Evolutionary conservation across 2,329 filamentous ascomycete species (phyloP), one percentile per base, ranked within the genome.

Genomic region (Paracoccidioides brasiliensis): DNA sequence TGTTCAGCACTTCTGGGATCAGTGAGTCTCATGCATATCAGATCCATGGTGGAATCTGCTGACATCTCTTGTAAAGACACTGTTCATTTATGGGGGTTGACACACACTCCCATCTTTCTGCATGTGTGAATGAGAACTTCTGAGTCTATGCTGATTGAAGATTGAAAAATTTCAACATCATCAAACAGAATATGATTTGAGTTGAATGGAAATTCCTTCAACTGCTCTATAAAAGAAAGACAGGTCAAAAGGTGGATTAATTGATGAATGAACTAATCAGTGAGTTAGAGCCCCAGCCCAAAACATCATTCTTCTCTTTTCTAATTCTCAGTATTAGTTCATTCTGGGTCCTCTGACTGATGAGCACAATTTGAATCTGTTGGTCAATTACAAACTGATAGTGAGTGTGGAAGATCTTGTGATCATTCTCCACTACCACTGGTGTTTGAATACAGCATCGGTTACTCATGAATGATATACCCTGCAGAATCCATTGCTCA

Each of bases 161-260:
- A 38, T 15, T 48, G 28, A 48, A 48, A 14, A 48, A 5, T 32
- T 48, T 48, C 45, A 48, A 30, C 5, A 32, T 51, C 15, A 43
- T 1, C 1, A 44, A 53, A 43, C 52, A 53, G 38, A 44, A 4
- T 28, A 53, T 9, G 4, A 53, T 53, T 42, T 44, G 52, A 38
- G 52, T 53, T 42, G 38, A 53, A 53, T 53, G 40, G 52, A 55
- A 55, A 55, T 55, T 55, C 3, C 53, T 55, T 46, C 32, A 3
- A 49, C 42, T 55, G 41, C 33, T 55, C 15, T 55, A 38, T 4
- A 55, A 55, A 33, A 55, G 53, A 7, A 32, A 48, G 32, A 55
- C 42, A n/a, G 55, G 50, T 51, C 35, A 40, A 46, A 49, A 49
- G 22, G 52, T 49, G 37, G 46, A 56, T 56, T 49, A 49, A 56